Base-by-base conservation (phyloP, 2,329 filamentous ascomycete genomes). In the Berkeleyomyces basicola region DNA sequence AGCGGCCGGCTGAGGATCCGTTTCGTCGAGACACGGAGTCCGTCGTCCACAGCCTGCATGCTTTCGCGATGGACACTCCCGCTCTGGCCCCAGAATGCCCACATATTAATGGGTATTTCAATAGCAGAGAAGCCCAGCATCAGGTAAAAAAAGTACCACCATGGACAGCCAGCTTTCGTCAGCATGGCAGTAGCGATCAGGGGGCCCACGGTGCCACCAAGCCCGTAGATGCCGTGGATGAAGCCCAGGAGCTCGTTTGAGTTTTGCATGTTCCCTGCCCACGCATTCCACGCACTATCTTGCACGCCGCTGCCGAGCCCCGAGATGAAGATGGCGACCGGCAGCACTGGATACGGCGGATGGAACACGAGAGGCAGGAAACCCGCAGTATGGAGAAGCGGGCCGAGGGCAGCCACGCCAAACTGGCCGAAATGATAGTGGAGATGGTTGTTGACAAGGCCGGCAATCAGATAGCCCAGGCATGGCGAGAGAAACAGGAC, bases 141-240 rank as follows among this genome's bases (percentile, higher is more conserved):
- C 63, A 90, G 73, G 69, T 89, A 90, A 72, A 88, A 92, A 71
- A 86, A 91, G 9, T 76, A 76, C 68, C 85, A 89, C 88, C 88
- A 93, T 0, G 75, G 75, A 59, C 85, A 69, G 3, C 74, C 67
- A 0, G 74, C 82, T 66, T 82, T 82, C 0, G 84, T 83, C 43
- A 91, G 81, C 80, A 92, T 83, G 3, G 80, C 79, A 0, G 88
- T 90, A 1, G 87, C 86, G 64, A 90, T 78, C 5, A 91, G 71
- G 0, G 87, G 88, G 2, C 79, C 77, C 10, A 90, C 74, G 0
- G 85, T 84, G 0, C 84, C 88, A 0, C 88, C 88, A 0, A 88
- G 68, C 0, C 86, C 86, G 68, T 90, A 92, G 44, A 81, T 81
- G 0, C 81, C 85, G 70, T 90, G 87, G 36, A 91, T 72, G 64